Conservation (phyloP, 1,139 yeast genomes). For the Pichia sp. region DNA sequence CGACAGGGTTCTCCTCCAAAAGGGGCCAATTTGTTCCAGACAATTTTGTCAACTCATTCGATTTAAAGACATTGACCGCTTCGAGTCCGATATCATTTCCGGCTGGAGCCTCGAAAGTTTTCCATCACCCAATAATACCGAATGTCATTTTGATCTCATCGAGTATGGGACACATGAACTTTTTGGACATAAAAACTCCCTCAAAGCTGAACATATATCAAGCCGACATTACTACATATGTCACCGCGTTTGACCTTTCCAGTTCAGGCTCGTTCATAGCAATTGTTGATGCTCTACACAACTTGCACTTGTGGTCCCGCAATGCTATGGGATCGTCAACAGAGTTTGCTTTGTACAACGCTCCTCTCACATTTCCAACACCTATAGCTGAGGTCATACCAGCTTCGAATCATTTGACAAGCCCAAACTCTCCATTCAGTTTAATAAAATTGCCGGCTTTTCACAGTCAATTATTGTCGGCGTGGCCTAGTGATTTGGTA, state of each 20-base stretch:
- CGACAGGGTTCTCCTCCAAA: constrained; percentile 69
- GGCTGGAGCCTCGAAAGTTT: constrained; percentile 81
- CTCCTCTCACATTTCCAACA: constrained; percentile 24
- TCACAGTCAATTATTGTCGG: constrained; percentile 70
- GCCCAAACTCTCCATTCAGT: constrained; percentile 54
- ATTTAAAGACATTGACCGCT: constrained; percentile 67
- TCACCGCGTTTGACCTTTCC: constrained; percentile 62
- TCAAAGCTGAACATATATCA: constrained; percentile 58
- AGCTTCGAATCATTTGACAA: constrained; percentile 28
- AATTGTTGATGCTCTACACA: constrained; percentile 61
- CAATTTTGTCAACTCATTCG: constrained; percentile 80
- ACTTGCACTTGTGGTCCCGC: constrained; percentile 72
- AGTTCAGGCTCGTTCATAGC: constrained; percentile 78
- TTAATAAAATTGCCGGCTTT: constrained; percentile 85
- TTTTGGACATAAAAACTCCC: constrained; percentile 79
- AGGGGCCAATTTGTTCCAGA: constrained; percentile 50
- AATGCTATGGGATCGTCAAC: constrained; percentile 34
- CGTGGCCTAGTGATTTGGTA: constrained; percentile 64
- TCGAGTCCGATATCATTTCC: constrained; percentile 83
- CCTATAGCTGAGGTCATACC: constrained; percentile 29
- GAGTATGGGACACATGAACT: constrained; percentile 74
- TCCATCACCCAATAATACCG: constrained; percentile 83
- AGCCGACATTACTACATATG: constrained; percentile 51
- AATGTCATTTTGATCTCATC: constrained; percentile 75
- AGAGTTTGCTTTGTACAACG: constrained; percentile 26